Conservation (phyloP, 805 yeast species). For the Kregervanrija delftensis region DNA sequence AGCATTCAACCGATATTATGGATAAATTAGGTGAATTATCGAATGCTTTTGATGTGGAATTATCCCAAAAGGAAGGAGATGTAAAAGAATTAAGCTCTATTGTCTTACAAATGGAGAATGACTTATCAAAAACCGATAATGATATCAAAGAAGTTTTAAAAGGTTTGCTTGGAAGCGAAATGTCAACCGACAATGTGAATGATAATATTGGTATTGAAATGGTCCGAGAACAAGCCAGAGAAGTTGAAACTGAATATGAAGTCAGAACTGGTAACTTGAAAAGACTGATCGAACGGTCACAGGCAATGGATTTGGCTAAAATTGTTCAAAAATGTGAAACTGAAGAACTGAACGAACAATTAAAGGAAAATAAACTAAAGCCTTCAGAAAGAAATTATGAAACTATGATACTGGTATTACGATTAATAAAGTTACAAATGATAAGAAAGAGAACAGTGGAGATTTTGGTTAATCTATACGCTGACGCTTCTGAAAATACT, state of each 20-base stretch:
- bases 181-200: not conserved
- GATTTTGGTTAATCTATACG: slow-evolving; percentile 30
- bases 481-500: slow-evolving; percentile 38
- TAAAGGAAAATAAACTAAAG: slow-evolving; percentile 13
- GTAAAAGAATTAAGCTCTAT: slow-evolving; percentile 23
- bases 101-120: slow-evolving; percentile 25
- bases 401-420: slow-evolving; percentile 26
- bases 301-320: slow-evolving; percentile 38
- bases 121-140: slow-evolving; percentile 24
- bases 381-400: slow-evolving; percentile 20
- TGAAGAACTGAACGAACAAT: slow-evolving; percentile 13
- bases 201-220: slow-evolving; percentile 13
- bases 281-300: slow-evolving; percentile 33
- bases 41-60: slow-evolving; percentile 46
- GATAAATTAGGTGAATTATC: slow-evolving; percentile 42
- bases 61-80: slow-evolving; percentile 36
- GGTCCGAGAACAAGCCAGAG: slow-evolving; percentile 12
- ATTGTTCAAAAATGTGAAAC: slow-evolving; percentile 33
- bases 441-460: slow-evolving; percentile 48
- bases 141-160: slow-evolving; percentile 30
- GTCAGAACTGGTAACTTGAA: slow-evolving; percentile 15
- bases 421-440: slow-evolving; percentile 47
- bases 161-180: slow-evolving; percentile 3
- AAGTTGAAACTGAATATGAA: slow-evolving; percentile 10
- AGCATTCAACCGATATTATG: slow-evolving; percentile 42